Base-by-base conservation (phyloP, 495 filamentous ascomycete species). In the Sphaerosporella brunnea region DNA sequence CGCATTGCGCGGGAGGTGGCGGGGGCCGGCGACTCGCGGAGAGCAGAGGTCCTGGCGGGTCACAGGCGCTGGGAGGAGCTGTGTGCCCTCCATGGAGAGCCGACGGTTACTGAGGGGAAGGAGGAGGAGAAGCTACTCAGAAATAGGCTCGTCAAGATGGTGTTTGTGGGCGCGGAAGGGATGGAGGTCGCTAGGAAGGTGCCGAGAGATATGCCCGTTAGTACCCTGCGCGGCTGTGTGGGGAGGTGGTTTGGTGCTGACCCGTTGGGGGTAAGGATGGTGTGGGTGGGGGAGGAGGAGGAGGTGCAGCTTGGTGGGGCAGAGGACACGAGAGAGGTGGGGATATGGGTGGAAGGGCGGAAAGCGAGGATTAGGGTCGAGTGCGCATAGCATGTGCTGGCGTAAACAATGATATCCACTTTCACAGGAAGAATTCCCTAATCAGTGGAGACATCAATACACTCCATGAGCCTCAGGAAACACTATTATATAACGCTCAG, bases 201-300 rank as follows among this genome's bases (percentile, higher is more conserved):
- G 9, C 90, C 90, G 1, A 79, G 72, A 51, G 71, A 73, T 2
- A 77, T 84, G 58, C 75, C 82, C 52, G 74, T 81, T n/a, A 94
- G 92, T 53, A 71, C 73, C 16, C 68, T 94, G 19, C 81, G 90
- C 58, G 82, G 79, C 0, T 66, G 93, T 13, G 79, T 80, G 0
- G 80, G 78, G 4, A 74, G 73, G 47, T 58, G 80, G 52, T 87
- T 92, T 61, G 68, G 66, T 5, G 55, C 85, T 23, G 57, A 63
- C 37, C 79, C 84, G 9, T 67, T 82, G 54, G 62, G 65, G 30
- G 62, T 87, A 39, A 67, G 70, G 49, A 55, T 97, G 46, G 47
- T 51, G 64, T 85, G 10, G 83, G 77, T 77, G 0, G 60, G 62
- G 3, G 62, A 65, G 2, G 49, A 34, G 71, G 67, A 67, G 20